These are phyloP conservation scores for Kalmusia sp. DNA, from an alignment of 2,329 filamentous ascomycete species.

Conservation along the genomic window DNA sequence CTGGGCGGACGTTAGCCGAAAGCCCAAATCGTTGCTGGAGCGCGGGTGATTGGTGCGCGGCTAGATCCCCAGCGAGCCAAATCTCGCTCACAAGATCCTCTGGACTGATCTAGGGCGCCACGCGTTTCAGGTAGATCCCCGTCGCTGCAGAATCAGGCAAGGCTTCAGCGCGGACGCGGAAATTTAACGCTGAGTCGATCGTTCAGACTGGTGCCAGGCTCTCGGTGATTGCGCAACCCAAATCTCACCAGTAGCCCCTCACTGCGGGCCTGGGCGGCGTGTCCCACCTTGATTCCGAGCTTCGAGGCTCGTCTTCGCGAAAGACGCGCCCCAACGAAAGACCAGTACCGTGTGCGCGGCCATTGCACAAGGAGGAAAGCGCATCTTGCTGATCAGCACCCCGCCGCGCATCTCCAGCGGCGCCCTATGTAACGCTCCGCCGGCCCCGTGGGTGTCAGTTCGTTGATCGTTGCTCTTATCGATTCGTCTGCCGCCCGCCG, in stretches of 20 bases:
- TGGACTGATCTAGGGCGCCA: constrained; percentile 40
- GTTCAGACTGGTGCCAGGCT: constrained; percentile 43
- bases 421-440: constrained; percentile 30
- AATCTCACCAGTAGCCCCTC: constrained; percentile 28
- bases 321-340: background rate
- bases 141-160: constrained; percentile 36
- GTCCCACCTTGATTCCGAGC: constrained; percentile 6
- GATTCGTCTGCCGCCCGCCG: constrained; percentile 45
- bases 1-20: constrained; percentile 6
- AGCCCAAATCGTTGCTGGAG: background rate
- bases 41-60: constrained; percentile 30
- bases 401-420: constrained; percentile 23
- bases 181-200: constrained; percentile 44
- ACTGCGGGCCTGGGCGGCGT: constrained; percentile 7
- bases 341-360: background rate
- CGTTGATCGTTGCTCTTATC: constrained; percentile 42
- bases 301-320: background rate
- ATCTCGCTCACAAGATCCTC: constrained; percentile 39
- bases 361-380: constrained; percentile 25
- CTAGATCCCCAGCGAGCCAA: constrained; percentile 27
- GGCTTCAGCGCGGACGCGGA: constrained; percentile 37
- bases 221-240: constrained; percentile 50
- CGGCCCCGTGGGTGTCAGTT: constrained; percentile 29
- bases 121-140: constrained; percentile 36
- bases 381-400: constrained; percentile 24